Percentiles rank a stretch among this genome's conserved stretches.
These are phyloP conservation scores for Umbelopsis sp. DNA, from an alignment of 371 early-diverging fungal genomes.

Conservation along the genomic window DNA sequence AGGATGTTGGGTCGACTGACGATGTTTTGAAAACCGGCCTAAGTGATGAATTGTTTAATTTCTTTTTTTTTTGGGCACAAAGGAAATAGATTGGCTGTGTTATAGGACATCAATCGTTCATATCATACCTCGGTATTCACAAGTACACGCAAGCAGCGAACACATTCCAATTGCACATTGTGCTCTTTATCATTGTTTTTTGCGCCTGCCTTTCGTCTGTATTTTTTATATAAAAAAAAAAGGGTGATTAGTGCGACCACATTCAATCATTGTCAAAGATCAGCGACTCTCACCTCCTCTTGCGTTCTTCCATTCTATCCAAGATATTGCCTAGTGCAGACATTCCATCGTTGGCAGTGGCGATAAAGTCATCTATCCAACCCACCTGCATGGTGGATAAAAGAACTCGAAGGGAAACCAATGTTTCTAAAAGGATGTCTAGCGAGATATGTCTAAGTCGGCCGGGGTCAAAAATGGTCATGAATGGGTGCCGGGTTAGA, in stretches of 20 bases:
- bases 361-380: slow-evolving; percentile 66
- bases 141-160: slow-evolving; percentile 60
- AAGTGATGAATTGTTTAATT: not conserved
- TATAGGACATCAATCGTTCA: not conserved
- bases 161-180: slow-evolving; percentile 56
- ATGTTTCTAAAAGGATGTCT: slow-evolving; percentile 52
- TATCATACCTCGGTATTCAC: slow-evolving; percentile 59
- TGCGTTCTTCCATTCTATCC: slow-evolving; percentile 49
- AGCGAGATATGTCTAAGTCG: slow-evolving; percentile 36
- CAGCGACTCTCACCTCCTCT: slow-evolving; percentile 38
- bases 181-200: slow-evolving; percentile 43
- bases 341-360: slow-evolving; percentile 47
- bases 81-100: not conserved
- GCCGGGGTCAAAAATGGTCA: slow-evolving; percentile 6
- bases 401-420: slow-evolving; percentile 52
- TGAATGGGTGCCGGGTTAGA: not conserved
- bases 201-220: slow-evolving; percentile 20
- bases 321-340: slow-evolving; percentile 59
- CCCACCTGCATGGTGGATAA: slow-evolving; percentile 55
- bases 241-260: not conserved
- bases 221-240: not conserved
- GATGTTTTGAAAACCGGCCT: slow-evolving; percentile 62
- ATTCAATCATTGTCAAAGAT: not conserved
- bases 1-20: slow-evolving; percentile 43
- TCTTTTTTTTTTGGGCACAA: too few relatives aligned